A percentile compares a stretch with the other conserved stretches of the same genome.
These are phyloP conservation scores for Diplotaxis tenuifolia DNA, from an alignment of 345 rosid genomes.

Conservation along the genomic window DNA sequence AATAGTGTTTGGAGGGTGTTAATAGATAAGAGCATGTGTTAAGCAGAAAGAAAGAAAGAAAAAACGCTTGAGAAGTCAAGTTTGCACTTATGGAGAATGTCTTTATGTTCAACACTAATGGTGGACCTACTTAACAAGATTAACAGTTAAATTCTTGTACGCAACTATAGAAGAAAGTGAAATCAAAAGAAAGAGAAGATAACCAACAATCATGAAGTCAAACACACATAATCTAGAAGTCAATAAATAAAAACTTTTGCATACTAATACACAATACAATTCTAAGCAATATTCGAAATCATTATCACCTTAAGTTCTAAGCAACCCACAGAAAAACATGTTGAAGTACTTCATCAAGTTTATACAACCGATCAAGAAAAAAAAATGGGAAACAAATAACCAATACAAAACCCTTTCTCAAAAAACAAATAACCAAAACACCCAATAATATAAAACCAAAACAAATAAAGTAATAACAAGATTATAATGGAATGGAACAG, in stretches of 20 bases:
- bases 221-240: slow-evolving; percentile 11
- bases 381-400: background rate
- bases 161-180: slow-evolving; percentile 19
- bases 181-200: background rate
- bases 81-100: slow-evolving; percentile 29
- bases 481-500: slow-evolving; percentile 3
- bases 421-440: no score
- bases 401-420: no score
- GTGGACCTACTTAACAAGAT: slow-evolving; percentile 31
- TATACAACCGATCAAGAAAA: background rate
- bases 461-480: slow-evolving; percentile 4
- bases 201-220: slow-evolving; percentile 17
- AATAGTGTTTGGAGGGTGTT: background rate
- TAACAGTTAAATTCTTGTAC: slow-evolving; percentile 19
- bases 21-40: slow-evolving; percentile 25
- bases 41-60: background rate
- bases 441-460: background rate
- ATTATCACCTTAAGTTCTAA: slow-evolving; percentile 16
- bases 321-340: slow-evolving; percentile 9
- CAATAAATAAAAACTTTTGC: background rate
- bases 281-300: slow-evolving; percentile 15
- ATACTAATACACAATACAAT: background rate
- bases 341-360: background rate
- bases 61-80: slow-evolving; percentile 15
- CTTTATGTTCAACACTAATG: slow-evolving; percentile 9